Conservation (phyloP, 1,284 basidiomycete species). For the Cerrena zonata region DNA sequence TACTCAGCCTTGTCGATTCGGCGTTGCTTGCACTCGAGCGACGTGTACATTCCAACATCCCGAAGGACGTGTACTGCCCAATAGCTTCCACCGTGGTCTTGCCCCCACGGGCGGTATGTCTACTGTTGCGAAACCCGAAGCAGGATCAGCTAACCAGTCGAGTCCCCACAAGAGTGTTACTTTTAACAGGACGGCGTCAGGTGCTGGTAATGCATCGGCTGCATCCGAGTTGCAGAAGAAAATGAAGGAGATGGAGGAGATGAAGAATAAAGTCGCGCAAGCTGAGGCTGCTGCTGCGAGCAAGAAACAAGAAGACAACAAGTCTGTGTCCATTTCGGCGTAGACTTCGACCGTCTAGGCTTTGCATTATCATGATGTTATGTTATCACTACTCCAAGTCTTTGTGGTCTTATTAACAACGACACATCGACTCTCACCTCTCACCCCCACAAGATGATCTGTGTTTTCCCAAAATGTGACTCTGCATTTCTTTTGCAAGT, state of each 20-base stretch:
- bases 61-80: constrained; percentile 59
- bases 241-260: constrained; percentile 53
- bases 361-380: background rate
- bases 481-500: background rate
- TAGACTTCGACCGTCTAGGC: constrained; percentile 18
- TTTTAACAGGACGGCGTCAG: constrained; percentile 46
- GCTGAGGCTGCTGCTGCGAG: constrained; percentile 48
- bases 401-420: too few relatives aligned
- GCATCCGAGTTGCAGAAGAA: constrained; percentile 54
- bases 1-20: constrained; percentile 59
- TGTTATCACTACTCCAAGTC: too few relatives aligned
- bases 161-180: constrained; percentile 64
- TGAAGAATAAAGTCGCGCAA: constrained; percentile 51
- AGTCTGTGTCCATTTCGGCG: constrained; percentile 50
- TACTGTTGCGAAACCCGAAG: constrained; percentile 53
- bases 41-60: constrained; percentile 69
- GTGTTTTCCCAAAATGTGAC: background rate
- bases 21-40: constrained; percentile 66
- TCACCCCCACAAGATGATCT: background rate
- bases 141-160: constrained; percentile 53
- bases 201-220: constrained; percentile 28
- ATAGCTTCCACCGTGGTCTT: constrained; percentile 72
- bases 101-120: constrained; percentile 52
- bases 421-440: too few relatives aligned
- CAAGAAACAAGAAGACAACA: constrained; percentile 52